Evolutionary conservation across 257 asterid species (phyloP), one percentile per base, ranked within the genome.

Genomic region (Jasminum sambac): DNA sequence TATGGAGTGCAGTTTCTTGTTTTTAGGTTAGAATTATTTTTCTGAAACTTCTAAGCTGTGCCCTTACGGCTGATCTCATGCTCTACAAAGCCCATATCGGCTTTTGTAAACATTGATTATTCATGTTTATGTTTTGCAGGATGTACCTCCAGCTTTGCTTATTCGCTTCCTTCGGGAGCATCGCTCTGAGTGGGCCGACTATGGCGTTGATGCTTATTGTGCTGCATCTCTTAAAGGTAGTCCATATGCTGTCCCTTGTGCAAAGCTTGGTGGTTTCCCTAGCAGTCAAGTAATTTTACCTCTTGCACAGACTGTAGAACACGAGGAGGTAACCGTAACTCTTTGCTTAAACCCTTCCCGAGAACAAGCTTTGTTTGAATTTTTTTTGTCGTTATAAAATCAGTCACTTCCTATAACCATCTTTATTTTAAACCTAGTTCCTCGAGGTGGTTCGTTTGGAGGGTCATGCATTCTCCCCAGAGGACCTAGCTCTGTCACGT

Each of bases 161-260:
- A 87, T 89, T 64, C 92, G 90, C 62, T 92, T 92, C 79, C 84
- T 92, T 62, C 80, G 98, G 74, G 96, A 92, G 83, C 98, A 89
- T 67, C 94, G 98, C 30, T 86, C 96, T 0, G 98, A 92, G 67
- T 92, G 98, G 98, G 92, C 96, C 11, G 98, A 92, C 78, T 84
- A 88, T 67, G 95, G 90, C 8, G 88, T 92, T 24, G 98, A 92
- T 58, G 80, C 82, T 46, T 92, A 89, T 77, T 84, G 90, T 66
- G 94, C 96, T 77, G 92, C 96, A 62, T 85, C 98, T 70, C 90
- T 88, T 41, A 88, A 86, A 79, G 83, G 88, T 34, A 84, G 80
- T 63, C 87, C 96, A 0, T 85, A 82, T 77, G 90, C 96, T 0
- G 80, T 85, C 39, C 96, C 98, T 66, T 84, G 88, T 69, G 80